phyloP scores from a whole-genome alignment of 768 basidiomycete genomes.

The Ramaria sp. region DNA sequence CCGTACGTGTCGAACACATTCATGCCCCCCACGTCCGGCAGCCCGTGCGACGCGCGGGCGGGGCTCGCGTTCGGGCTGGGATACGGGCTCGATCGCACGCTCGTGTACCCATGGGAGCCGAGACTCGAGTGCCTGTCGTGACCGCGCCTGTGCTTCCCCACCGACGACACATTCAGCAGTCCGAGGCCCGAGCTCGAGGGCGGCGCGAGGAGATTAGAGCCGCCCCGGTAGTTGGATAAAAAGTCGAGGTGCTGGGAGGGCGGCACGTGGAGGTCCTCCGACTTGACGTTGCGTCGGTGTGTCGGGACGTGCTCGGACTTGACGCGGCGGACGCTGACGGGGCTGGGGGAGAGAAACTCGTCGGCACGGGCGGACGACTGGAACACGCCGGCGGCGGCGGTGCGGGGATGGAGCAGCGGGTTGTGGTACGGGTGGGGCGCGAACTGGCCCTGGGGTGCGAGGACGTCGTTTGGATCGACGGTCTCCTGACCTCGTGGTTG shows the following conservation, averaged over 20 bases:
- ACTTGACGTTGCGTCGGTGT: conserved; percentile 4
- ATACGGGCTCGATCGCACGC: conserved; percentile 11
- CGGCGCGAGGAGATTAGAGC: conserved; percentile 21
- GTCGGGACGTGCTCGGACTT: not conserved
- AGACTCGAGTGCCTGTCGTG: conserved; percentile 33
- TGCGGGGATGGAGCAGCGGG: not conserved
- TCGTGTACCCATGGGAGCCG: conserved; percentile 24
- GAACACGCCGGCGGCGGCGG: not conserved
- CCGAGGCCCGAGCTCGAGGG: not conserved
- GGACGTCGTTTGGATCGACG: conserved; percentile 1
- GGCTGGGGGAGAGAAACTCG: not conserved
- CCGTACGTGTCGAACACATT: conserved; percentile 5
- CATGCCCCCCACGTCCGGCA: conserved; percentile 1
- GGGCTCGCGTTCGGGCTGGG: conserved; percentile 11
- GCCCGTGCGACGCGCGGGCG: not conserved
- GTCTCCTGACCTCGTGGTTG: not conserved
- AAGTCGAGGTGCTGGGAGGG: not conserved
- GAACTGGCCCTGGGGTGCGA: not conserved
- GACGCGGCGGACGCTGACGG: not conserved
- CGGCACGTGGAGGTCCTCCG: conserved; percentile 5
- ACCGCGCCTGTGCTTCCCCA: conserved; percentile 16
- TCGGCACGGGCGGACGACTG: not conserved
- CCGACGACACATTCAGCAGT: not conserved
- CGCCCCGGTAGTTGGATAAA: conserved; percentile 21
- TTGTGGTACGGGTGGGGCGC: not conserved